These are phyloP conservation scores for Picochlorum sp. DNA, from an alignment of 139 green algal genomes.

Conservation along the genomic window DNA sequence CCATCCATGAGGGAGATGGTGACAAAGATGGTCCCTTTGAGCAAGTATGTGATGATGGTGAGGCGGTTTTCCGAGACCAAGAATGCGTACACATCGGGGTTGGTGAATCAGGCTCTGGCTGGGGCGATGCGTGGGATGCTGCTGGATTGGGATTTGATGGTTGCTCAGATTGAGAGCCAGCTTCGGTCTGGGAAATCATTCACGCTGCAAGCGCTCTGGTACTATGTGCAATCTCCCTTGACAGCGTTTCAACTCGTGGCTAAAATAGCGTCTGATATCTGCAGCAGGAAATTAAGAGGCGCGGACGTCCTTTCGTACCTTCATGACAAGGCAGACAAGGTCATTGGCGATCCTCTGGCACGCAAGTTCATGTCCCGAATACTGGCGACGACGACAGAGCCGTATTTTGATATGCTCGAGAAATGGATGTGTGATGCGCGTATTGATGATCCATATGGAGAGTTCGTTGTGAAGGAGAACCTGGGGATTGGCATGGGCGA, in stretches of 20 bases:
- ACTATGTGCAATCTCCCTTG: slow-evolving; percentile 62
- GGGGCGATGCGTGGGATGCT: slow-evolving; percentile 59
- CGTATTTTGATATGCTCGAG: slow-evolving; percentile 75
- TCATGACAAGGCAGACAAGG: slow-evolving; percentile 15
- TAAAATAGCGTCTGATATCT: slow-evolving; percentile 43
- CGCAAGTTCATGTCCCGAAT: slow-evolving; percentile 53
- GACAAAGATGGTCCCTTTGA: slow-evolving; percentile 71
- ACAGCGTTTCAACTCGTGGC: slow-evolving; percentile 60
- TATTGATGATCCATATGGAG: slow-evolving; percentile 74
- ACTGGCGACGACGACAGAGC: slow-evolving; percentile 51
- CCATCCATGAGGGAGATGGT: slow-evolving; percentile 50
- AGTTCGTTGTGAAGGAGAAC: slow-evolving; percentile 82
- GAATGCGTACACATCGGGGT: slow-evolving; percentile 32
- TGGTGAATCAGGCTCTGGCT: slow-evolving; percentile 67
- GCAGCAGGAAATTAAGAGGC: slow-evolving; percentile 19
- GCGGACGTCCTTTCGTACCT: slow-evolving; percentile 67
- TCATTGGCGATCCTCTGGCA: slow-evolving; percentile 43
- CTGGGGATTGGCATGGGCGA: slow-evolving; percentile 21
- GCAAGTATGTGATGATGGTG: slow-evolving; percentile 60
- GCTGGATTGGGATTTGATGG: slow-evolving; percentile 68
- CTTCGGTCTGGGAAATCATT: slow-evolving; percentile 41
- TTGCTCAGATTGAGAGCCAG: slow-evolving; percentile 83
- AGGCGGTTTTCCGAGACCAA: slow-evolving; percentile 74
- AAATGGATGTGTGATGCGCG: slow-evolving; percentile 70
- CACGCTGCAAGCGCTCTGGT: slow-evolving; percentile 62